phyloP scores from a whole-genome alignment of 805 yeast genomes.

The Scheffersomyces amazonensis region DNA sequence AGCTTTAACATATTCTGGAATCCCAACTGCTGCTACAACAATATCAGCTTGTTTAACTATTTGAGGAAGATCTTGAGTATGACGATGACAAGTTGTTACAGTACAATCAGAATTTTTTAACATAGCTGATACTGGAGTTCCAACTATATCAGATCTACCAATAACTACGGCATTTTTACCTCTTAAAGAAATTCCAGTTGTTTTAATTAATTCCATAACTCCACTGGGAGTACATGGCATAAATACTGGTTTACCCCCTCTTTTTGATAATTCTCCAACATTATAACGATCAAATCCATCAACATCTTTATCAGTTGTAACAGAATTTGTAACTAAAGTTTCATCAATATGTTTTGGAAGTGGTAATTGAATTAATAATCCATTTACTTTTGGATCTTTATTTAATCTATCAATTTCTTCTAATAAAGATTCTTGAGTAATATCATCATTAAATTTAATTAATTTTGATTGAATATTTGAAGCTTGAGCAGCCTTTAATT shows the following conservation, averaged over 20 bases:
- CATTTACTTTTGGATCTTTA: slow-evolving; percentile 75
- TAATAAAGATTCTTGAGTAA: slow-evolving; percentile 59
- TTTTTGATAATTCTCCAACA: slow-evolving; percentile 86
- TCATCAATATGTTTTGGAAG: slow-evolving; percentile 80
- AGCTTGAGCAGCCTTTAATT: slow-evolving; percentile 83
- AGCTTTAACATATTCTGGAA: slow-evolving; percentile 78
- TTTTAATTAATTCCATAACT: slow-evolving; percentile 72
- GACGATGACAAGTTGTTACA: slow-evolving; percentile 77
- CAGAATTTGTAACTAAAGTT: slow-evolving; percentile 74
- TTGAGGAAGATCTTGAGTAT: slow-evolving; percentile 49
- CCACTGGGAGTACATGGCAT: slow-evolving; percentile 97
- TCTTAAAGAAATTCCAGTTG: slow-evolving; percentile 61
- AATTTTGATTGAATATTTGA: slow-evolving; percentile 72
- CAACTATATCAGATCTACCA: slow-evolving; percentile 96
- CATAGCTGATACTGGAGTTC: slow-evolving; percentile 86
- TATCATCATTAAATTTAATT: slow-evolving; percentile 59
- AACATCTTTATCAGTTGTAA: slow-evolving; percentile 81
- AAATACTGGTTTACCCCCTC: slow-evolving; percentile 79
- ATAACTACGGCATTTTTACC: slow-evolving; percentile 88
- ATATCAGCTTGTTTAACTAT: slow-evolving; percentile 73
- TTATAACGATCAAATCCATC: slow-evolving; percentile 92
- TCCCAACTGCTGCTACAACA: slow-evolving; percentile 89
- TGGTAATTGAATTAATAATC: slow-evolving; percentile 87
- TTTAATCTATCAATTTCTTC: slow-evolving; percentile 62
- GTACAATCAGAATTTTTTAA: slow-evolving; percentile 80